Percentiles rank a stretch among this genome's conserved stretches.
These are phyloP conservation scores for Lathyrus sativus DNA, from an alignment of 306 rosid genomes.

Conservation along the genomic window DNA sequence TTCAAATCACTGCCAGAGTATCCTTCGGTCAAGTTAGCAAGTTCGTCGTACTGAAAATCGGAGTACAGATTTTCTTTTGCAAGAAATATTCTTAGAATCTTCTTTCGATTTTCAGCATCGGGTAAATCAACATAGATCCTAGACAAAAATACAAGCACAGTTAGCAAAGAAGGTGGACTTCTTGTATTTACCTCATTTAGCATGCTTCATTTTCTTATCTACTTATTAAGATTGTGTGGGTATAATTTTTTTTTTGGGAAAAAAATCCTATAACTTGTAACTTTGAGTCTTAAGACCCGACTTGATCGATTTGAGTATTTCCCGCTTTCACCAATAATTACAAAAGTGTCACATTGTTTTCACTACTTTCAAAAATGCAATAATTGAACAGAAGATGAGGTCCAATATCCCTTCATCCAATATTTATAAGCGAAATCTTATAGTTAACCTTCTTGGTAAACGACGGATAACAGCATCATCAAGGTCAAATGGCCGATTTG, in stretches of 20 bases:
- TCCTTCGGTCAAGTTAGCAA: conserved; percentile 85
- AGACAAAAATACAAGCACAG: conserved; percentile 28
- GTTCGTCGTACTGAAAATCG: conserved; percentile 70
- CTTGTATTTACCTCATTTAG: conserved; percentile 4
- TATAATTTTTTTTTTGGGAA: neutral
- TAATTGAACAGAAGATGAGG: conserved; percentile 5
- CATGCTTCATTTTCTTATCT: neutral
- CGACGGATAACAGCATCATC: conserved; percentile 99
- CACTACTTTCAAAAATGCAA: neutral
- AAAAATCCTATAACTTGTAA: neutral
- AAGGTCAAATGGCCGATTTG: conserved; percentile 96
- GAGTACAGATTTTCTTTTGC: conserved; percentile 71
- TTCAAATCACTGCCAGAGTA: conserved; percentile 98
- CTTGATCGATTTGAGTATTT: neutral
- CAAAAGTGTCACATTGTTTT: neutral
- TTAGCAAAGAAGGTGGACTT: conserved; percentile 23
- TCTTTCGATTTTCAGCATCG: conserved; percentile 81
- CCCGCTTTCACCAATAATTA: neutral
- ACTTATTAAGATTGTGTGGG: neutral
- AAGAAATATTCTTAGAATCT: conserved; percentile 89
- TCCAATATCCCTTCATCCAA: conserved; percentile 23
- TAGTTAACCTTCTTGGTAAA: conserved; percentile 82
- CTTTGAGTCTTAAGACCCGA: conserved; percentile 9
- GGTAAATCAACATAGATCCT: conserved; percentile 97
- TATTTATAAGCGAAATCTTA: neutral